Percentiles rank a stretch among this genome's conserved stretches.
These are phyloP conservation scores for Pythium aphanidermatum DNA, from an alignment of 352 stramenopile genomes.

Conservation along the genomic window DNA sequence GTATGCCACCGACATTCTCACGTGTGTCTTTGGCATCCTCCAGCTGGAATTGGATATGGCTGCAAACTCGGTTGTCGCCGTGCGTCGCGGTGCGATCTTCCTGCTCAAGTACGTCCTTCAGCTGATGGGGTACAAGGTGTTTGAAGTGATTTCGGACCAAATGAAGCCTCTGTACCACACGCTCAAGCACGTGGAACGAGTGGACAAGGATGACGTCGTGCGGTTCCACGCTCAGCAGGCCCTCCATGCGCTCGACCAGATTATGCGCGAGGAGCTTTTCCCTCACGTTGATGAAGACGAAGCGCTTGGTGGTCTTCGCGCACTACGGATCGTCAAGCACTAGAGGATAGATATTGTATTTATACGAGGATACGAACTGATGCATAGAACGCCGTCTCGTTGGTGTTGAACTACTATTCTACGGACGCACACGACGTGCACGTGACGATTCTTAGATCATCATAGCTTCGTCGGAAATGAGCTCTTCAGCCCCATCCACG, in stretches of 20 bases:
- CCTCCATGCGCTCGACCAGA: conserved; percentile 38
- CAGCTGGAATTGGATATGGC: conserved; percentile 54
- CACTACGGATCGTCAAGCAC: conserved; percentile 48
- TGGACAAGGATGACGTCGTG: conserved; percentile 57
- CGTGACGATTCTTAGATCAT: conserved; percentile 51
- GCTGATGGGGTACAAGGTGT: conserved; percentile 65
- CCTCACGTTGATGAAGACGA: conserved; percentile 32
- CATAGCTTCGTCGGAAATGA: conserved; percentile 76
- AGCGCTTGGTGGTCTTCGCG: conserved; percentile 29
- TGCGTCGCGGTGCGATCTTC: conserved; percentile 73
- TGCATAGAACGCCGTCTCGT: background rate
- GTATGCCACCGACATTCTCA: conserved; percentile 70
- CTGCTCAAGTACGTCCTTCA: conserved; percentile 71
- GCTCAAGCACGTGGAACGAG: conserved; percentile 61
- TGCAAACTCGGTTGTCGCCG: conserved; percentile 31
- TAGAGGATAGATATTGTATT: conserved; percentile 17
- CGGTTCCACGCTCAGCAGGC: conserved; percentile 58
- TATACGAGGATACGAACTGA: conserved; percentile 1
- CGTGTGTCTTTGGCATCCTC: conserved; percentile 72
- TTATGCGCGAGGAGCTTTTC: conserved; percentile 79
- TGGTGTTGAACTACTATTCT: background rate
- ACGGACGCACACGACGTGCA: background rate
- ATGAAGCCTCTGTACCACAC: conserved; percentile 70
- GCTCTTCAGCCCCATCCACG: conserved; percentile 36
- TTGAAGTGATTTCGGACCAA: conserved; percentile 69